Conservation (phyloP, 495 filamentous ascomycete species). For the Penicillium turbatum region DNA sequence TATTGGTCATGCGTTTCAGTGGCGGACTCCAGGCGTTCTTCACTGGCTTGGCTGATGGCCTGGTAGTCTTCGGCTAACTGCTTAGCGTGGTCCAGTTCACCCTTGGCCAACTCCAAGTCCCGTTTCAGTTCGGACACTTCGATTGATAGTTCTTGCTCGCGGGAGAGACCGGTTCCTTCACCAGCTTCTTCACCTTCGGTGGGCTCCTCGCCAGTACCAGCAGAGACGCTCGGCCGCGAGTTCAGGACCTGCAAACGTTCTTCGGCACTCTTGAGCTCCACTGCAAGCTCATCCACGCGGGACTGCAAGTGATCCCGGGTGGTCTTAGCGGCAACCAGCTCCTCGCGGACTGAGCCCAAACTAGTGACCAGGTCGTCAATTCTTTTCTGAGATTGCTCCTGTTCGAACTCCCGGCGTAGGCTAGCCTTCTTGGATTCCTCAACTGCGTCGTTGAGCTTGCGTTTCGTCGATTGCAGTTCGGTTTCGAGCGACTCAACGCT, state of each 20-base stretch:
- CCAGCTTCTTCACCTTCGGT: conserved; percentile 33
- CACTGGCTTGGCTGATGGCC: conserved; percentile 79
- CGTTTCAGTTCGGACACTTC: conserved; percentile 81
- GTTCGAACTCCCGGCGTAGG: conserved; percentile 81
- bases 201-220: conserved; percentile 31
- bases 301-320: conserved; percentile 81
- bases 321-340: conserved; percentile 77
- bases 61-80: conserved; percentile 81
- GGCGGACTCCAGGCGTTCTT: conserved; percentile 78
- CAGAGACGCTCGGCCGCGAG: conserved; percentile 58
- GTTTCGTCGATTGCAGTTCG: conserved; percentile 73
- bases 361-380: conserved; percentile 86
- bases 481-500: conserved; percentile 72
- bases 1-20: conserved; percentile 82
- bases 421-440: conserved; percentile 77
- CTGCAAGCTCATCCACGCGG: conserved; percentile 79
- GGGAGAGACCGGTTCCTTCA: conserved; percentile 53
- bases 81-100: conserved; percentile 74
- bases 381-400: conserved; percentile 75
- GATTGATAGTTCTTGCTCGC: conserved; percentile 80
- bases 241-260: conserved; percentile 78
- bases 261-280: conserved; percentile 82
- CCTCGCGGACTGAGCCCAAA: conserved; percentile 72
- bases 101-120: conserved; percentile 68
- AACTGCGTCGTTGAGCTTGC: conserved; percentile 75